phyloP scores from a whole-genome alignment of 1,139 yeast genomes.

The Pneumocystis wakefieldiae region DNA sequence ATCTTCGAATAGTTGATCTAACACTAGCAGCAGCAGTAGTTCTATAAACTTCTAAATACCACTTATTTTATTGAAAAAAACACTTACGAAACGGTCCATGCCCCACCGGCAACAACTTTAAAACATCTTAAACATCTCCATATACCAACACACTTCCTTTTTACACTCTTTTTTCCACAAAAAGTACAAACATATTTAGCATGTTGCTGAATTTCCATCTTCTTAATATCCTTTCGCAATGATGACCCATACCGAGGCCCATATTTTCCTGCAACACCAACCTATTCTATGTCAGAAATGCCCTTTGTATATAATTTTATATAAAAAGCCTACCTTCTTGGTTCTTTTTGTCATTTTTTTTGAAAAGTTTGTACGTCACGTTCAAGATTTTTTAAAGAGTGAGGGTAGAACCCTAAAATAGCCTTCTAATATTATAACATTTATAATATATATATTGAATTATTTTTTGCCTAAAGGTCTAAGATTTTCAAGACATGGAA shows the following conservation, averaged over 20 bases:
- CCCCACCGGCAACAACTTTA: slow-evolving; percentile 99
- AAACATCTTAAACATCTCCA: slow-evolving; percentile 92
- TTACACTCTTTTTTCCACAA: slow-evolving; percentile 99
- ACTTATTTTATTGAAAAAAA: background rate
- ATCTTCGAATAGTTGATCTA: slow-evolving; percentile 99
- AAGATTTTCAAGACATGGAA: slow-evolving; percentile 31
- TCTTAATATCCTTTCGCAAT: slow-evolving; percentile 98
- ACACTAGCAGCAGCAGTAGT: slow-evolving; percentile 99
- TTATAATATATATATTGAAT: background rate
- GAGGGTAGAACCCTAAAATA: background rate
- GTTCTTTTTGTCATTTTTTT: background rate
- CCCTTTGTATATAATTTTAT: background rate
- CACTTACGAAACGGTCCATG: slow-evolving; percentile 73
- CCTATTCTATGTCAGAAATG: background rate
- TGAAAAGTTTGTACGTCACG: background rate
- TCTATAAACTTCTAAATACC: slow-evolving; percentile 13
- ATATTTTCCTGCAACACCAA: background rate
- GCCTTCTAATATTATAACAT: no score
- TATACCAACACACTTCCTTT: slow-evolving; percentile 98
- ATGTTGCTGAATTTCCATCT: slow-evolving; percentile 89
- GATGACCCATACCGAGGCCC: slow-evolving; percentile 52
- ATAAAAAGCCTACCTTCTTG: background rate
- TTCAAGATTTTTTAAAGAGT: background rate
- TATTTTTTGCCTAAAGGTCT: background rate
- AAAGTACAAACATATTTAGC: slow-evolving; percentile 97